A percentile compares a stretch with the other conserved stretches of the same genome.
These are phyloP conservation scores for Apiotrichum laibachii DNA, from an alignment of 1,284 basidiomycete species.

Conservation along the genomic window DNA sequence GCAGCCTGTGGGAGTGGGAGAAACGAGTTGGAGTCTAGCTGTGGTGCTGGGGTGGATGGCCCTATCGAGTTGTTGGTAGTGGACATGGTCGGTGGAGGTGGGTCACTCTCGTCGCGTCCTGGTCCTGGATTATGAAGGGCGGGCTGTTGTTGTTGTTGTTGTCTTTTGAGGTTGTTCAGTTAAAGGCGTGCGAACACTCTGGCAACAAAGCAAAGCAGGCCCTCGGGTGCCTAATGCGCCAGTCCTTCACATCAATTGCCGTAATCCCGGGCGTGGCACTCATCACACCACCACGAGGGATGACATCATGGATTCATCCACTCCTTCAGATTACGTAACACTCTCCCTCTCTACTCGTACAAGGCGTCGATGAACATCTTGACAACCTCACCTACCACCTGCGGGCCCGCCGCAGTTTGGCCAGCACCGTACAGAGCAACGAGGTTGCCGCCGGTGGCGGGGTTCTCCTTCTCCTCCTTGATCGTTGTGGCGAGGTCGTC, in stretches of 20 bases:
- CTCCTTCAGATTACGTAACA: background rate
- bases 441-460: slow-evolving; percentile 65
- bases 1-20: slow-evolving; percentile 8
- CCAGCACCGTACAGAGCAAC: slow-evolving; percentile 89
- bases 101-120: background rate
- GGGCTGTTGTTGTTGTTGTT: slow-evolving; percentile 1
- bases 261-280: background rate
- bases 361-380: slow-evolving; percentile 75
- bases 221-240: background rate
- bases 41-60: background rate
- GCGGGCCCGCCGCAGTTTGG: slow-evolving; percentile 77
- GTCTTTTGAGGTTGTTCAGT: too few species aligned
- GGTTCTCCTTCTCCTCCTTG: slow-evolving; percentile 69
- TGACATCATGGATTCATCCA: background rate
- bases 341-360: slow-evolving; percentile 58
- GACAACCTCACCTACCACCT: slow-evolving; percentile 81
- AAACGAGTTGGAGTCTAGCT: slow-evolving; percentile 12
- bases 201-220: too few species aligned
- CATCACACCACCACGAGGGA: too few species aligned
- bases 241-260: too few species aligned
- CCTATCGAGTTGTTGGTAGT: background rate
- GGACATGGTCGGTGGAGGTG: slow-evolving; percentile 3
- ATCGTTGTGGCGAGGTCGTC: slow-evolving; percentile 70
- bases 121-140: too few species aligned
- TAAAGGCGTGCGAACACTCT: slow-evolving; percentile 15